These are phyloP conservation scores for Neofusicoccum cordaticola DNA, from an alignment of 2,329 filamentous ascomycete species.

Conservation along the genomic window DNA sequence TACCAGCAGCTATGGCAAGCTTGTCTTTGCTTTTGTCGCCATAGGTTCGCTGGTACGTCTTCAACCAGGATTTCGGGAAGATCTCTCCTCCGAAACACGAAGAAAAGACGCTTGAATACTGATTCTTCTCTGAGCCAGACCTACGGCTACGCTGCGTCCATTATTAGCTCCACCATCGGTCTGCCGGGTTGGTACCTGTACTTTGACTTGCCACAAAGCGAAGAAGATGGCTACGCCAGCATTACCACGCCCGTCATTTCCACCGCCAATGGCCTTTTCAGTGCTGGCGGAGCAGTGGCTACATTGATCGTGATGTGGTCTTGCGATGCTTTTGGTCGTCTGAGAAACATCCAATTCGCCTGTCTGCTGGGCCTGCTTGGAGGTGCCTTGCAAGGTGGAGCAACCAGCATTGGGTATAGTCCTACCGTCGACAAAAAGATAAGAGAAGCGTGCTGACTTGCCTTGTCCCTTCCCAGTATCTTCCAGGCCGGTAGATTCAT, in stretches of 20 bases:
- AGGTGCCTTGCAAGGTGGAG: constrained; percentile 47
- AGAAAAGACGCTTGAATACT: background rate
- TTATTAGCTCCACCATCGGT: constrained; percentile 53
- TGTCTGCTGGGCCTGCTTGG: constrained; percentile 45
- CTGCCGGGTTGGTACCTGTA: constrained; percentile 53
- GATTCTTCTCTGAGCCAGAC: constrained; percentile 27
- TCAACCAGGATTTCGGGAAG: background rate
- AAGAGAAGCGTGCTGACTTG: background rate
- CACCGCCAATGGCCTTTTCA: constrained; percentile 50
- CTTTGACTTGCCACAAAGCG: constrained; percentile 46
- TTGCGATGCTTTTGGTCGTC: constrained; percentile 44
- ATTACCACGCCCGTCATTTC: constrained; percentile 49
- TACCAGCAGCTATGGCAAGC: constrained; percentile 22
- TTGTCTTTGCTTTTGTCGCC: constrained; percentile 22
- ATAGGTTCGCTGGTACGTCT: constrained; percentile 23
- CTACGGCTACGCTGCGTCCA: constrained; percentile 51
- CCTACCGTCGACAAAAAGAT: too few relatives aligned
- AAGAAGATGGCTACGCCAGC: constrained; percentile 45
- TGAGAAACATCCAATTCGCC: constrained; percentile 48
- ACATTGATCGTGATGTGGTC: constrained; percentile 52
- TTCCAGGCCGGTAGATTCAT: constrained; percentile 46
- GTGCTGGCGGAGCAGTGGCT: constrained; percentile 48
- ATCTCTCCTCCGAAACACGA: background rate
- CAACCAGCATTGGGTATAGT: constrained; percentile 30
- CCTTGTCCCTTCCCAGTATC: constrained; percentile 31